Base-by-base conservation (phyloP, 208 protist species). In the Paratrypanosoma confusum region DNA sequence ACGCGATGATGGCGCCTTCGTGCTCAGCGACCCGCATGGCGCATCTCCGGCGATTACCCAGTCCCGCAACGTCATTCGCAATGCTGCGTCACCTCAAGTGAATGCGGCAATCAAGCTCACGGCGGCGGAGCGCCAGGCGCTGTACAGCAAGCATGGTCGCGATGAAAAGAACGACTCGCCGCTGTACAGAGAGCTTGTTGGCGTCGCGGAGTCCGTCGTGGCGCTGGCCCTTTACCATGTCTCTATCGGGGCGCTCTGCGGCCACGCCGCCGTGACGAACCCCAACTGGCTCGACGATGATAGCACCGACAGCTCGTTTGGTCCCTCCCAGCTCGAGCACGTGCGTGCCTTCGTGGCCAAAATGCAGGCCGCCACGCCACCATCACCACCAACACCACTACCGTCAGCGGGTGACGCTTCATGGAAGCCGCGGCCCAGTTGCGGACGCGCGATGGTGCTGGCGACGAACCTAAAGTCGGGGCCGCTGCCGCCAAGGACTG, bases 1-100 rank as follows among this genome's bases (percentile, higher is more conserved):
- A 1, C 47, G 49, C 16, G 62, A 70, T 13, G 62, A 59, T 39
- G 54, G 62, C 20, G 54, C 55, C 6, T 36, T 70, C 11, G 45
- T 70, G 14, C 34, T 64, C 36, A 38, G 40, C 18, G 51, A 50
- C 20, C 46, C 36, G 7, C 35, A 37, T 21, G 60, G 52, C 28
- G 36, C 39, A 21, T 31, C 27, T 8, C 32, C 38, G 41, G 43
- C 42, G 14, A 45, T 53, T 14, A 27, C 32, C 8, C 23, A 22
- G 20, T 7, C 34, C 13, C 43, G 37, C 35, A 68, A 68, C 44
- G 61, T 49, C 16, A 18, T 68, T 46, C 31, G 53, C 18, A 68
- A 68, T 44, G 40, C 40, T n/a, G 56, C 34, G 42, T 50, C 39
- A 2, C 60, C 60, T 3, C 60, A 51, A 11, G 32, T 42, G 2